These are phyloP conservation scores for Pseudonectria foliicola DNA, from an alignment of 2,329 filamentous ascomycete species.

Conservation along the genomic window DNA sequence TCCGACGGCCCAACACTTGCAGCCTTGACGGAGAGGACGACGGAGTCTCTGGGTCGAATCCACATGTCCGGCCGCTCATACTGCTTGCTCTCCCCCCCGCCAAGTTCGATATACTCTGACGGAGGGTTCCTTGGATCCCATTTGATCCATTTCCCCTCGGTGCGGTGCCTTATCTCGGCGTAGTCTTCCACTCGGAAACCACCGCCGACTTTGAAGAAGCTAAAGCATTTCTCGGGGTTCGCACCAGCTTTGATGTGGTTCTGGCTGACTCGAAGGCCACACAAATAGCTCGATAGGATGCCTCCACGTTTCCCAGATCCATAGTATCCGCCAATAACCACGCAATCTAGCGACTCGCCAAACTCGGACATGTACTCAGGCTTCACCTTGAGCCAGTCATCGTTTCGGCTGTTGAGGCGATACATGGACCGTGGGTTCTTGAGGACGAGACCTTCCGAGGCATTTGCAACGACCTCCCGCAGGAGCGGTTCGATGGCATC, in stretches of 20 bases:
- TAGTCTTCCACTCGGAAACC: slow-evolving; percentile 85
- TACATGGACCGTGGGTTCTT: slow-evolving; percentile 91
- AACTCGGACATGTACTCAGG: slow-evolving; percentile 98
- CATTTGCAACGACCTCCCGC: slow-evolving; percentile 75
- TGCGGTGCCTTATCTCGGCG: slow-evolving; percentile 70
- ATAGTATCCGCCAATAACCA: slow-evolving; percentile 88
- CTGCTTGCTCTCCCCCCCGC: slow-evolving; percentile 62
- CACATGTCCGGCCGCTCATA: slow-evolving; percentile 81
- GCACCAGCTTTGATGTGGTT: slow-evolving; percentile 53
- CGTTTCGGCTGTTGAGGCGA: slow-evolving; percentile 78
- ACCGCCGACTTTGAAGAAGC: slow-evolving; percentile 98
- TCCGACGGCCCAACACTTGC: slow-evolving; percentile 69
- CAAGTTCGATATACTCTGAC: slow-evolving; percentile 70
- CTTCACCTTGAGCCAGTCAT: slow-evolving; percentile 98
- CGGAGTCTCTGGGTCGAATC: slow-evolving; percentile 82
- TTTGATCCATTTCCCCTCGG: slow-evolving; percentile 83
- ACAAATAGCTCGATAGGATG: slow-evolving; percentile 78
- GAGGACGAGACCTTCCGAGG: slow-evolving; percentile 83
- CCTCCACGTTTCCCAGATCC: slow-evolving; percentile 82
- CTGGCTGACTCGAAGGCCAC: slow-evolving; percentile 71
- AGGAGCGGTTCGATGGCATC: slow-evolving; percentile 73
- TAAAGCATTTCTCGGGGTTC: slow-evolving; percentile 70
- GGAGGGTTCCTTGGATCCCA: slow-evolving; percentile 79
- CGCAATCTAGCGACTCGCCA: slow-evolving; percentile 83
- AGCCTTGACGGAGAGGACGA: slow-evolving; percentile 86